Conservation (phyloP, 1,284 basidiomycete genomes). For the Sanghuangporus weigelae region DNA sequence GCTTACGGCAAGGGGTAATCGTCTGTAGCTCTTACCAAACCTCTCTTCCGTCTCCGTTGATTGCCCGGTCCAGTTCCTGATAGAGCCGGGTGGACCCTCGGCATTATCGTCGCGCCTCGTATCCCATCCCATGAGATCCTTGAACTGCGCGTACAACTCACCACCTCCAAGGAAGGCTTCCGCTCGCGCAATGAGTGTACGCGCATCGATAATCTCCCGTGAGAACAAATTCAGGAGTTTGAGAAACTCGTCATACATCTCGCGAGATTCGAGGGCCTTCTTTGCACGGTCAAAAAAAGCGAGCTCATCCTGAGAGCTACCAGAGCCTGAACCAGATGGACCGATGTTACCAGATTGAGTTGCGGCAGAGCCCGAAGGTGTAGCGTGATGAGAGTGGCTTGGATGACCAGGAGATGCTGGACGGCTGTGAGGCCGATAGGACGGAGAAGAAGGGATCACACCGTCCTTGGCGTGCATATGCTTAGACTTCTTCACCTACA, state of each 20-base stretch:
- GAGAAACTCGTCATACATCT: slow-evolving; percentile 79
- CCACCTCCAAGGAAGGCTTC: slow-evolving; percentile 77
- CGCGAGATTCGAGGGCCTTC: slow-evolving; percentile 67
- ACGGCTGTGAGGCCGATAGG: slow-evolving; percentile 15
- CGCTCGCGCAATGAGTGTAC: slow-evolving; percentile 78
- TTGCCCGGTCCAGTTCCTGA: slow-evolving; percentile 58
- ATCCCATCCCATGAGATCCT: slow-evolving; percentile 80
- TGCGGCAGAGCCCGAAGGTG: slow-evolving; percentile 16
- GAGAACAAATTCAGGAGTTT: slow-evolving; percentile 78
- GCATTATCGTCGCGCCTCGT: slow-evolving; percentile 63
- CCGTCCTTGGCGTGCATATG: slow-evolving; percentile 22
- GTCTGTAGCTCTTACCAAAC: slow-evolving; percentile 87
- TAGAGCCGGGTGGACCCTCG: slow-evolving; percentile 72
- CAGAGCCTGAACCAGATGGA: slow-evolving; percentile 4
- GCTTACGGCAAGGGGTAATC: slow-evolving; percentile 81
- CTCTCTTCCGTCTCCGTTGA: slow-evolving; percentile 62
- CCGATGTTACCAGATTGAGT: slow-evolving; percentile 27
- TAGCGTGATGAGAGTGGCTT: slow-evolving; percentile 13
- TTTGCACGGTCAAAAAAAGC: slow-evolving; percentile 93
- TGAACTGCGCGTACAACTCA: slow-evolving; percentile 84
- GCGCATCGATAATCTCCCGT: slow-evolving; percentile 86
- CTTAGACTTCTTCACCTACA: slow-evolving; percentile 27
- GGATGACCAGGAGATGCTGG: slow-evolving; percentile 18
- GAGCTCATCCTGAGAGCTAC: slow-evolving; percentile 74
- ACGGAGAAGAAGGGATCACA: slow-evolving; percentile 17